phyloP scores from a whole-genome alignment of 78 protist genomes.

The Dictyostelium purpureum region DNA sequence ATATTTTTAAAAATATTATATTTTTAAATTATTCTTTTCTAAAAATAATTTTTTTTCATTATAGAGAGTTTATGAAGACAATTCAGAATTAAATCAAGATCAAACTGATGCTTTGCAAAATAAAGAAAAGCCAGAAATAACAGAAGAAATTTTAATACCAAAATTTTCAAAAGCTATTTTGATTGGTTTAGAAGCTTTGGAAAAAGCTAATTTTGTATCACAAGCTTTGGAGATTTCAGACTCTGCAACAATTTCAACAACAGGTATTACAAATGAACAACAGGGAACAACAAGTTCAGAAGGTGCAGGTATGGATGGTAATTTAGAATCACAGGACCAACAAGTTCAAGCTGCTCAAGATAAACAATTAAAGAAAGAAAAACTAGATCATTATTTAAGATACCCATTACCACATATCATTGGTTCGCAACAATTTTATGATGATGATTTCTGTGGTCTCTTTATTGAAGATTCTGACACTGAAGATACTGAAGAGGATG shows the following conservation, averaged over 20 bases:
- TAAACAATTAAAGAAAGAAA: conserved; percentile 14
- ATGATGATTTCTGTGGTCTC: conserved; percentile 76
- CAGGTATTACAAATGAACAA: background rate
- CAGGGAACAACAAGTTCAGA: background rate
- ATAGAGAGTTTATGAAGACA: conserved; percentile 77
- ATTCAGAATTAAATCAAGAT: conserved; percentile 31
- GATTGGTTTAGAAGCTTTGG: conserved; percentile 66
- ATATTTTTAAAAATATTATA: background rate
- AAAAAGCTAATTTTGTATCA: conserved; percentile 29
- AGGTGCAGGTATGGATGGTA: background rate
- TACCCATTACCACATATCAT: conserved; percentile 79
- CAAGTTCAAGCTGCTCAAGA: background rate
- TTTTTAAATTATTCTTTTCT: background rate
- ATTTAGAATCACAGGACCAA: background rate
- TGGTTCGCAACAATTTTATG: conserved; percentile 79
- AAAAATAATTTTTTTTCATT: background rate
- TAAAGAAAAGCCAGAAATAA: conserved; percentile 29
- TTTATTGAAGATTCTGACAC: conserved; percentile 73
- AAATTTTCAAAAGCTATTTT: conserved; percentile 69
- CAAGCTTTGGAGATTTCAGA: conserved; percentile 63
- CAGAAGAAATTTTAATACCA: conserved; percentile 64
- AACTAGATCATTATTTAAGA: conserved; percentile 59
- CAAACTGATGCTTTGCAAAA: background rate
- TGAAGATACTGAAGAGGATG: conserved; percentile 26
- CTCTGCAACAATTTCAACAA: background rate